Evolutionary conservation across 2,329 filamentous ascomycete genomes (phyloP).

Genomic region (Fusarium buharicum): DNA sequence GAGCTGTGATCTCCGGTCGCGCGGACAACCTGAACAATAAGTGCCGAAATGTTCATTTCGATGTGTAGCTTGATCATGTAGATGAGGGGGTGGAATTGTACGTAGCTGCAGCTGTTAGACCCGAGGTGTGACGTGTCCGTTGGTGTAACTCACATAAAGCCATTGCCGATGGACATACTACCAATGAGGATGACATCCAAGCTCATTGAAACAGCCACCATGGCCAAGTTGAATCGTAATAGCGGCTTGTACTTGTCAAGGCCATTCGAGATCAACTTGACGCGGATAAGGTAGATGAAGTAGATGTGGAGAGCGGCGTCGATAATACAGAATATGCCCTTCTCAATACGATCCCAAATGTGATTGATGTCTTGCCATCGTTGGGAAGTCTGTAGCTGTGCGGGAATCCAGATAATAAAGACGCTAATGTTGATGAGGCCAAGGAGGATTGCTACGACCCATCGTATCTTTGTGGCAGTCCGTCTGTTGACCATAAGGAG

Average conservation of each 20-base stretch:
- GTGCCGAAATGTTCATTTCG: constrained; percentile 41
- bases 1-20: constrained; percentile 40
- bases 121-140: too few species aligned
- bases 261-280: constrained; percentile 54
- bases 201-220: constrained; percentile 43
- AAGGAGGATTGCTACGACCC: constrained; percentile 15
- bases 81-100: constrained; percentile 43
- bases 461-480: constrained; percentile 20
- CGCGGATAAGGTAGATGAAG: constrained; percentile 56
- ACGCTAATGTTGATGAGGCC: constrained; percentile 38
- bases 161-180: constrained; percentile 40
- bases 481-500: constrained; percentile 34
- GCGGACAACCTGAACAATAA: constrained; percentile 41
- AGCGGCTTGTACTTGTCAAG: constrained; percentile 60
- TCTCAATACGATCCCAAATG: constrained; percentile 34
- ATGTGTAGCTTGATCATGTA: constrained; percentile 44
- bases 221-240: constrained; percentile 48
- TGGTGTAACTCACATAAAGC: constrained; percentile 32
- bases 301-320: constrained; percentile 49
- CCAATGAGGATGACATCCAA: constrained; percentile 44
- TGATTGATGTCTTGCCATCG: constrained; percentile 26
- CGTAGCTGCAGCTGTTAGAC: constrained; percentile 22
- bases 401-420: constrained; percentile 33
- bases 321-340: constrained; percentile 28
- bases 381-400: constrained; percentile 31